A percentile compares a stretch with the other conserved stretches of the same genome.
phyloP scores from a whole-genome alignment of 345 rosid genomes.

The Citrus glauca region DNA sequence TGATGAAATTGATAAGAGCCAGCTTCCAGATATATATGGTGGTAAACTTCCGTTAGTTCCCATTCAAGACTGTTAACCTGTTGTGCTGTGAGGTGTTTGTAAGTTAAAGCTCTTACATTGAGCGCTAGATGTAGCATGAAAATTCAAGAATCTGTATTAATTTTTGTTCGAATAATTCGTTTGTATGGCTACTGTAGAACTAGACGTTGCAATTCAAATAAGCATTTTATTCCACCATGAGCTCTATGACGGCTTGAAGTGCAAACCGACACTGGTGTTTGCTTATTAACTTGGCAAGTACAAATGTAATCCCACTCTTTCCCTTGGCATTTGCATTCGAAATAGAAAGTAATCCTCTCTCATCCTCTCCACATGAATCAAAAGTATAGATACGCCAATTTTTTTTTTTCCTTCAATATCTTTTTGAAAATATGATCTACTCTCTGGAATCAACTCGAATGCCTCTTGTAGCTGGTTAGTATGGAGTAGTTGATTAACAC shows the following conservation, averaged over 20 bases:
- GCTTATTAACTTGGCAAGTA: too few relatives aligned
- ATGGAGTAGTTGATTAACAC: too few relatives aligned
- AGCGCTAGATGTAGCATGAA: neutral
- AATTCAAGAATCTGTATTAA: neutral
- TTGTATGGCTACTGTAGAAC: too few relatives aligned
- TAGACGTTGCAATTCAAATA: neutral
- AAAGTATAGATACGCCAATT: neutral
- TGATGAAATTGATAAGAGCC: constrained; percentile 68
- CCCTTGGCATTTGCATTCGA: neutral
- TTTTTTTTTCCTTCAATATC: neutral
- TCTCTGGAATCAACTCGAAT: too few relatives aligned
- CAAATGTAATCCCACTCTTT: neutral
- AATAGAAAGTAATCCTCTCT: neutral
- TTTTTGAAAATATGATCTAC: neutral
- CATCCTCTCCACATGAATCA: neutral
- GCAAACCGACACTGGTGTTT: neutral
- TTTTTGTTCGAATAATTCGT: too few relatives aligned
- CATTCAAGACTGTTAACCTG: constrained; percentile 49
- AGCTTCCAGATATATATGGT: constrained; percentile 76
- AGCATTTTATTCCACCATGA: neutral
- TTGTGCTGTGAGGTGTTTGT: neutral
- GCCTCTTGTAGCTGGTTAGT: too few relatives aligned
- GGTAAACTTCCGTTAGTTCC: constrained; percentile 65
- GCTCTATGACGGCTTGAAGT: neutral
- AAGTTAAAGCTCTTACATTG: neutral